Percentiles rank a stretch among this genome's conserved stretches.
Evolutionary conservation across 108 stramenopile species (phyloP).

Genomic region (Aurantiochytrium sp.): DNA sequence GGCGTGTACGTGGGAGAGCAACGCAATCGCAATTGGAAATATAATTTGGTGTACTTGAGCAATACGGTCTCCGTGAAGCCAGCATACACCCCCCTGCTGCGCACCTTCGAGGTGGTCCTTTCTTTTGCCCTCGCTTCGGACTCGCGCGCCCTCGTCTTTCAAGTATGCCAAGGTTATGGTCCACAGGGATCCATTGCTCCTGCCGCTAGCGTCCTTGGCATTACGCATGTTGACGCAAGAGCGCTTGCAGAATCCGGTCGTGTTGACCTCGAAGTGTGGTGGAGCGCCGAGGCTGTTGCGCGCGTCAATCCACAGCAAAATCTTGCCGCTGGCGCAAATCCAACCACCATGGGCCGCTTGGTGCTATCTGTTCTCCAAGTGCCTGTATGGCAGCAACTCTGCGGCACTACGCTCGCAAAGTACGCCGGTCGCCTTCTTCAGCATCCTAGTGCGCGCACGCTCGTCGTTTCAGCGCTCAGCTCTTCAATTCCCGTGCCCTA

Average conservation of each 20-base stretch:
- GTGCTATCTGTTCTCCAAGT: background rate
- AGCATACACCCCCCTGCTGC: background rate
- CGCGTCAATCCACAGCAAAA: background rate
- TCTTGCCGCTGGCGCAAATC: background rate
- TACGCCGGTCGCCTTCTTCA: background rate
- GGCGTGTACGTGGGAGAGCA: background rate
- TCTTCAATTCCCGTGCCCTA: background rate
- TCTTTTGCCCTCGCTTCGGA: background rate
- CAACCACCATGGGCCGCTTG: background rate
- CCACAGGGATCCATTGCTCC: too few species aligned
- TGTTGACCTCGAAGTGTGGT: too few species aligned
- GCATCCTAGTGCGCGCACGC: background rate
- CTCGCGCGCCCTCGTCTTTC: too few species aligned
- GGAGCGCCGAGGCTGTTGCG: too few species aligned
- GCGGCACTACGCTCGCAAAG: background rate
- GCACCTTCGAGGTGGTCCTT: background rate
- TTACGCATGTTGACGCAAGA: too few species aligned
- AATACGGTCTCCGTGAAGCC: background rate
- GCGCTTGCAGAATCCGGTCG: too few species aligned
- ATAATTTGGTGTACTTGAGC: background rate
- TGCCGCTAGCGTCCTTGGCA: too few species aligned
- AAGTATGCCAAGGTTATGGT: too few species aligned
- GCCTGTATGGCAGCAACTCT: background rate
- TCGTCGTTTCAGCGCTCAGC: background rate
- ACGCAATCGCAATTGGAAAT: background rate